phyloP scores from a whole-genome alignment of 352 stramenopile genomes.

The Phytophthora boehmeriae region DNA sequence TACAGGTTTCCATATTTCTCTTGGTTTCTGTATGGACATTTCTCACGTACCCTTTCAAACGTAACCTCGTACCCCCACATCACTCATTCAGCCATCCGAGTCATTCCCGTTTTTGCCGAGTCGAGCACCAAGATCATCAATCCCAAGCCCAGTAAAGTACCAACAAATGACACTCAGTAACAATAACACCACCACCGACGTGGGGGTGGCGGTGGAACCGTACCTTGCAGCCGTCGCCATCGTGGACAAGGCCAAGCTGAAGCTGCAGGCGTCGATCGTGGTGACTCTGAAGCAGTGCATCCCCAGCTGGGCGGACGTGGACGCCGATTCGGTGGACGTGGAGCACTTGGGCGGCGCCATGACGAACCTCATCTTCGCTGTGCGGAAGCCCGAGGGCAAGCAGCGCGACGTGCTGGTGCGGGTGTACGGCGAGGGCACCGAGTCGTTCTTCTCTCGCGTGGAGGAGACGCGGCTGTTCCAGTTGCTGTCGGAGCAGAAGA shows the following conservation, averaged over 20 bases:
- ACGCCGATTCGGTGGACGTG: conserved; percentile 63
- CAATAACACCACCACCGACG: conserved; percentile 16
- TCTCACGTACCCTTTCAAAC: background rate
- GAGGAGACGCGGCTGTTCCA: conserved; percentile 85
- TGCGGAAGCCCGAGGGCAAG: conserved; percentile 69
- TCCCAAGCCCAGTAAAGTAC: no score
- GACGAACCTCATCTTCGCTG: conserved; percentile 88
- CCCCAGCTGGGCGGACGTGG: conserved; percentile 60
- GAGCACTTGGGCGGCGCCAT: conserved; percentile 78
- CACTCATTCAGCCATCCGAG: background rate
- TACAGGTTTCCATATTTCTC: background rate
- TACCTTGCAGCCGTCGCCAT: conserved; percentile 53
- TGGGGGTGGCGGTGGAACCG: conserved; percentile 50
- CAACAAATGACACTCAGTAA: conserved; percentile 8
- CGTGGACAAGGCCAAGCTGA: conserved; percentile 72
- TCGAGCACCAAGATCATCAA: conserved; percentile 14
- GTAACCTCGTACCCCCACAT: background rate
- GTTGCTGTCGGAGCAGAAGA: conserved; percentile 67
- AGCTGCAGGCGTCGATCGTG: conserved; percentile 74
- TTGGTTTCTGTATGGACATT: background rate
- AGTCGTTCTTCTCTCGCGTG: conserved; percentile 77
- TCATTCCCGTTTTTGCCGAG: conserved; percentile 37
- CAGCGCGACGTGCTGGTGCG: conserved; percentile 76
- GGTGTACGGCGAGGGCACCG: conserved; percentile 83
- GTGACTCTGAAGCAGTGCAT: conserved; percentile 58